Evolutionary conservation across 2,329 filamentous ascomycete genomes (phyloP), one percentile per base, ranked within the genome.

Genomic region (Apiospora marii): DNA sequence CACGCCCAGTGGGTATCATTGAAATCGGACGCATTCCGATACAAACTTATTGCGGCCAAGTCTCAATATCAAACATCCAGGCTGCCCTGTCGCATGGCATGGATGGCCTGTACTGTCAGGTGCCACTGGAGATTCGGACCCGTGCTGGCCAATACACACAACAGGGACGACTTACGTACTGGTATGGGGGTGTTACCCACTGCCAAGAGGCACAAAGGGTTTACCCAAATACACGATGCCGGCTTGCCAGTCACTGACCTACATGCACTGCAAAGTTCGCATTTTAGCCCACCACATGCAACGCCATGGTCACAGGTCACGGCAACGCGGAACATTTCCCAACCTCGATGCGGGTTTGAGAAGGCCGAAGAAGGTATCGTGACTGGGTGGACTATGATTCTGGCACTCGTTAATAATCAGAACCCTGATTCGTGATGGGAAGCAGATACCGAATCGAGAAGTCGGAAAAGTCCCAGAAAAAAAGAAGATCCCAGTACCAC

Each of bases 401-500:
- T 37, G 53, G 7, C 16, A 34, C 34, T 61, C 12, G 53, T 61
- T 16, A 37, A 37, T 37, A 22, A 37, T 37, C 1, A 37, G 3
- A 6, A 34, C 19, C 27, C 16, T 37, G 53, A 61, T 61, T 61
- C 53, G 30, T 12, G 30, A 16, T 34, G 12, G 53, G 14, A 22
- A 22, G 16, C 16, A 61, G 6, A 22, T 61, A n/a, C 53, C 16
- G 53, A 13, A 61, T 61, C 30, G 53, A 61, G 53, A 37, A 61
- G 30, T 37, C 19, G 30, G 53, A 61, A 61, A 61, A 34, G 51
- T 58, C 27, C 27, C 51, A 58, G 51, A 58, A 51, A 51, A 51
- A 22, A 51, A 53, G 27, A 53, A 53, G 37, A 22, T 53, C 51
- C 49, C 51, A 53, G 51, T 61, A 16, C 27, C 53, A 30, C 27